Percentiles rank a stretch among this genome's conserved stretches.
Conservation (phyloP, 2,329 filamentous ascomycete genomes). For the Nannizziopsis barbatae region DNA sequence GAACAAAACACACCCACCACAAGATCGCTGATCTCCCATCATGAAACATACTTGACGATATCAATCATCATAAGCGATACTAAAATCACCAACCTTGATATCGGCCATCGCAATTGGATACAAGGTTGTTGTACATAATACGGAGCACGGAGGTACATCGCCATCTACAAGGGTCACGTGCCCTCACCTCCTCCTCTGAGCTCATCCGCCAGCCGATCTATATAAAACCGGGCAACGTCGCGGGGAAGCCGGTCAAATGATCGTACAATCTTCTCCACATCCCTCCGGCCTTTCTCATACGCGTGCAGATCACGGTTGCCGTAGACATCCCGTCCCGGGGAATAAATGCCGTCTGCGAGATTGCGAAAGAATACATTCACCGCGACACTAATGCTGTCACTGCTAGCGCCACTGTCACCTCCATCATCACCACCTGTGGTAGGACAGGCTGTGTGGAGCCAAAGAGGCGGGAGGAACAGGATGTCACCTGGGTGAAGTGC, state of each 20-base stretch:
- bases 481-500: conserved; percentile 60
- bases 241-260: conserved; percentile 44
- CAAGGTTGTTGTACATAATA: too few species aligned
- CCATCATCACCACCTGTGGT: conserved; percentile 3
- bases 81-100: too few species aligned
- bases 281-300: conserved; percentile 69
- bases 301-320: conserved; percentile 75
- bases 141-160: too few species aligned
- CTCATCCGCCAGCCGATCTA: conserved; percentile 60
- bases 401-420: too few species aligned
- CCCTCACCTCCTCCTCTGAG: conserved; percentile 32
- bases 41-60: too few species aligned
- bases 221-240: conserved; percentile 62
- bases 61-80: too few species aligned
- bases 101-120: too few species aligned
- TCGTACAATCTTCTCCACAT: conserved; percentile 53
- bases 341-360: conserved; percentile 52
- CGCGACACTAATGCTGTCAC: conserved; percentile 52
- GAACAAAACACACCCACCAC: too few species aligned
- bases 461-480: conserved; percentile 69
- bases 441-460: conserved; percentile 58
- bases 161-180: conserved; percentile 3
- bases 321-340: conserved; percentile 69
- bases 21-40: too few species aligned
- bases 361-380: conserved; percentile 86